A percentile compares a stretch with the other conserved stretches of the same genome.
These are phyloP conservation scores for Carnegiea gigantea DNA, from an alignment of 179 eudicot genomes.

Conservation along the genomic window DNA sequence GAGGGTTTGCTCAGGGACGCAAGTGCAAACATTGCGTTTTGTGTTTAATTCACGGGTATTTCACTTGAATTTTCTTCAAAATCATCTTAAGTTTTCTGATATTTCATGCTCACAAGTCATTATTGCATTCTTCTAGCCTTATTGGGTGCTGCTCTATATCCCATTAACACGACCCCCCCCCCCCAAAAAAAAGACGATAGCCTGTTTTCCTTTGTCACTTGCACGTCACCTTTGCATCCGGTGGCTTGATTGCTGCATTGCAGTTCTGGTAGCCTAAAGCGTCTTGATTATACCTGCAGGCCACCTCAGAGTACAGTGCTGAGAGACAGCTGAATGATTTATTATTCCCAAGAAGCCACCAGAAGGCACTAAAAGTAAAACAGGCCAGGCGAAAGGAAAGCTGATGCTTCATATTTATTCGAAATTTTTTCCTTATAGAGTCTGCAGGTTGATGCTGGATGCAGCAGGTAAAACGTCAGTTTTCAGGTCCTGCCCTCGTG, in stretches of 20 bases:
- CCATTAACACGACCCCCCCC: too few relatives aligned
- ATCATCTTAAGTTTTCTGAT: background rate
- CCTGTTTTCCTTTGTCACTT: too few relatives aligned
- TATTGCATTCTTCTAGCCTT: background rate
- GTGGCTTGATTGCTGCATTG: too few relatives aligned
- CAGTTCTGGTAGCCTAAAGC: background rate
- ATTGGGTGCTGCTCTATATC: too few relatives aligned
- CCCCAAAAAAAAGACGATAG: too few relatives aligned
- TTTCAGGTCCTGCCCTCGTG: conserved; percentile 2
- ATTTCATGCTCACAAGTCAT: background rate
- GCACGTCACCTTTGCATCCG: too few relatives aligned
- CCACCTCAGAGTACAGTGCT: conserved; percentile 91
- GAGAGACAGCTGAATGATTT: conserved; percentile 84
- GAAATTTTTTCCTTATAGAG: background rate
- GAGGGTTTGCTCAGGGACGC: conserved; percentile 88
- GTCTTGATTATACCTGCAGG: conserved; percentile 51
- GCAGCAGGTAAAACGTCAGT: conserved; percentile 22
- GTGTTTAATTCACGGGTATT: conserved; percentile 72
- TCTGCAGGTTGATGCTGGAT: conserved; percentile 26
- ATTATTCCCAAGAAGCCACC: conserved; percentile 71
- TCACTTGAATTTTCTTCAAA: background rate
- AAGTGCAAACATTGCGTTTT: conserved; percentile 87
- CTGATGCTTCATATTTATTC: conserved; percentile 28
- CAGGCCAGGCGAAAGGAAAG: conserved; percentile 64
- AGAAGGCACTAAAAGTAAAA: conserved; percentile 58